Conservation (phyloP, 139 green algal species). For the Yamagishiella unicocca region DNA sequence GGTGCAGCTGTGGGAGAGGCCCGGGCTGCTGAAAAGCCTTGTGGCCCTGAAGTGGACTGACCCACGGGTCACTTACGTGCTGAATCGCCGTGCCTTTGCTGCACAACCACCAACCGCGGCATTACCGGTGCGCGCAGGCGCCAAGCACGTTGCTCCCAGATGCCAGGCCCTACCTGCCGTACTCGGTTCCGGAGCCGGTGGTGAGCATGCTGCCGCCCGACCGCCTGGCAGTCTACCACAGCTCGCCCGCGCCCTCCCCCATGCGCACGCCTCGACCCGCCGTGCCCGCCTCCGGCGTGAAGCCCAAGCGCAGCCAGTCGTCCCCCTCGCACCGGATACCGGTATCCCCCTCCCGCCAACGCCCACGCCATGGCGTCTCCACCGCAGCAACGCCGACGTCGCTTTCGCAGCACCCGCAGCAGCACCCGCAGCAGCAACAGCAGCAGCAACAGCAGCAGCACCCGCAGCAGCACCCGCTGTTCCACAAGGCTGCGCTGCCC, state of each 20-base stretch:
- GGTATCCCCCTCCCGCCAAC: not conserved
- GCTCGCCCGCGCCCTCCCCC: not conserved
- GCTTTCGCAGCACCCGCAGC: too few species aligned
- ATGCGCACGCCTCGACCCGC: not conserved
- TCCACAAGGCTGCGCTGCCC: not conserved
- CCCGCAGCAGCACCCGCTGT: not conserved
- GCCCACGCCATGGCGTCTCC: not conserved
- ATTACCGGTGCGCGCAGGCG: not conserved
- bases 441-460: not conserved
- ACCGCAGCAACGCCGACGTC: not conserved
- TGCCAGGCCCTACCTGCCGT: conserved; percentile 40
- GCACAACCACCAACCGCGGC: not conserved
- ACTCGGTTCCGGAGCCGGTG: not conserved
- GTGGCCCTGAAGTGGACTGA: not conserved
- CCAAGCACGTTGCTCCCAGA: conserved; percentile 24
- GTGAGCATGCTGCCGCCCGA: not conserved
- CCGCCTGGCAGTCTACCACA: not conserved
- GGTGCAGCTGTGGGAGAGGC: too few species aligned
- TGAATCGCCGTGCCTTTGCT: not conserved
- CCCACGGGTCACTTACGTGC: not conserved
- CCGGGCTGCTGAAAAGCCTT: too few species aligned
- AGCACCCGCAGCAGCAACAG: not conserved
- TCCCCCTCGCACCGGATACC: not conserved
- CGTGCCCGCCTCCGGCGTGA: not conserved
- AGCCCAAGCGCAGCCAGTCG: not conserved